Evolutionary conservation across 352 stramenopile species (phyloP).

Genomic region (Globisporangium cederbergense): DNA sequence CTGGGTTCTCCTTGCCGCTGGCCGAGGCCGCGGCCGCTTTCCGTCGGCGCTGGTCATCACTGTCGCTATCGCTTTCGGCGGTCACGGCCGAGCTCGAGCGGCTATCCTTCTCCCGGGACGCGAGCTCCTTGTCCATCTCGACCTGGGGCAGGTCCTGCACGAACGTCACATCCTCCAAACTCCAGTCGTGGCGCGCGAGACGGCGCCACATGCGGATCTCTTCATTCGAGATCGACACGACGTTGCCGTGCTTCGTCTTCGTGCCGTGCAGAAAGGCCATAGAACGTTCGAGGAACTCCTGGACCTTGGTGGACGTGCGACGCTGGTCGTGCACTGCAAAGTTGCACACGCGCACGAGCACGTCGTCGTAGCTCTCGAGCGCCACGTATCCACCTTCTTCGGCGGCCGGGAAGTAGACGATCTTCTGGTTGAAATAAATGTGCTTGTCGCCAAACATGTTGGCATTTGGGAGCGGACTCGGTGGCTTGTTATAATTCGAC

Average conservation of each 20-base stretch:
- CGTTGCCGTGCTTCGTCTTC: constrained; percentile 61
- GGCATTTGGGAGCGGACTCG: constrained; percentile 17
- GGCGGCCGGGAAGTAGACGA: constrained; percentile 21
- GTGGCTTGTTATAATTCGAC: constrained; percentile 19
- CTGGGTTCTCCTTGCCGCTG: not conserved
- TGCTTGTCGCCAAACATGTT: constrained; percentile 26
- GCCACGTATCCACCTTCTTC: constrained; percentile 34
- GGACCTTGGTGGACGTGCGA: constrained; percentile 63
- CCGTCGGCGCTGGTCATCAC: constrained; percentile 30
- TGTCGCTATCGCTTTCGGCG: constrained; percentile 52
- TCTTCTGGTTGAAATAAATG: constrained; percentile 23
- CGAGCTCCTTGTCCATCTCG: constrained; percentile 15
- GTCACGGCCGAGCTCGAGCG: constrained; percentile 53
- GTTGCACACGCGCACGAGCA: constrained; percentile 64
- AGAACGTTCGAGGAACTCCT: constrained; percentile 75
- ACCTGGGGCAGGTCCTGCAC: constrained; percentile 7
- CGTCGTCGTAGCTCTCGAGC: constrained; percentile 76
- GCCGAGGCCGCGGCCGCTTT: constrained; percentile 24
- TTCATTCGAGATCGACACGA: constrained; percentile 76
- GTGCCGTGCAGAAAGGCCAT: constrained; percentile 69
- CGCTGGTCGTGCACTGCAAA: constrained; percentile 69
- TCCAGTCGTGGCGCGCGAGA: constrained; percentile 65
- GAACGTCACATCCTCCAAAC: constrained; percentile 47
- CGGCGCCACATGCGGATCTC: constrained; percentile 81
- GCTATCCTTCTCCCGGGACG: constrained; percentile 39